Conservation (phyloP, 345 rosid genomes). For the Triadica sebifera region DNA sequence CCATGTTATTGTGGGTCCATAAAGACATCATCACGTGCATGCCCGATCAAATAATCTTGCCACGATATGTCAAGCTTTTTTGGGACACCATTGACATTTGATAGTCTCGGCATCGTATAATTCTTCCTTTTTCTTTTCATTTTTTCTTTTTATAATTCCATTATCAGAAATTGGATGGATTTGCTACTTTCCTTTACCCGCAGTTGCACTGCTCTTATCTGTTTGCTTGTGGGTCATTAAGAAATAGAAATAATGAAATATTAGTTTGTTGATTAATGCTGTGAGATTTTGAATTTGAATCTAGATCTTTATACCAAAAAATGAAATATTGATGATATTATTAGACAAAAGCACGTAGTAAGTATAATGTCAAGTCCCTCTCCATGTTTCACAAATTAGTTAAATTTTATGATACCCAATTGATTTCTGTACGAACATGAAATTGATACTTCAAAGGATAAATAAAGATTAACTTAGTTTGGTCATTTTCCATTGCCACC, state of each 20-base stretch:
- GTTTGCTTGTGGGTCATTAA: too few species aligned
- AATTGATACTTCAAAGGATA: too few species aligned
- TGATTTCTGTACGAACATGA: too few species aligned
- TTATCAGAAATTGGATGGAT: background rate
- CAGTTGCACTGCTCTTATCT: background rate
- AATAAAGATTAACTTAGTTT: too few species aligned
- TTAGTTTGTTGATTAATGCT: too few species aligned
- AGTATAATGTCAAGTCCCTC: background rate
- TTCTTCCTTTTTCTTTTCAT: background rate
- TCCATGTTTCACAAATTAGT: background rate
- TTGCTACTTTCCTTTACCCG: background rate
- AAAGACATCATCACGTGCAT: conserved; percentile 30
- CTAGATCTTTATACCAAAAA: too few species aligned
- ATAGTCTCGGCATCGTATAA: background rate
- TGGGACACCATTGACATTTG: conserved; percentile 21
- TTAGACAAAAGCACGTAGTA: background rate
- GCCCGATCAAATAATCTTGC: conserved; percentile 23
- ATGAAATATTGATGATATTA: background rate
- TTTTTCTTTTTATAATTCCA: background rate
- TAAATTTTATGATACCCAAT: background rate
- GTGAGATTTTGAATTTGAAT: too few species aligned
- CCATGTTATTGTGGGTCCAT: conserved; percentile 10
- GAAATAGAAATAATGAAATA: too few species aligned
- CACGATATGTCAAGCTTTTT: conserved; percentile 28
- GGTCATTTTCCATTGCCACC: too few species aligned